These are phyloP conservation scores for Magnusiomyces ingens DNA, from an alignment of 1,139 yeast genomes.

Conservation along the genomic window DNA sequence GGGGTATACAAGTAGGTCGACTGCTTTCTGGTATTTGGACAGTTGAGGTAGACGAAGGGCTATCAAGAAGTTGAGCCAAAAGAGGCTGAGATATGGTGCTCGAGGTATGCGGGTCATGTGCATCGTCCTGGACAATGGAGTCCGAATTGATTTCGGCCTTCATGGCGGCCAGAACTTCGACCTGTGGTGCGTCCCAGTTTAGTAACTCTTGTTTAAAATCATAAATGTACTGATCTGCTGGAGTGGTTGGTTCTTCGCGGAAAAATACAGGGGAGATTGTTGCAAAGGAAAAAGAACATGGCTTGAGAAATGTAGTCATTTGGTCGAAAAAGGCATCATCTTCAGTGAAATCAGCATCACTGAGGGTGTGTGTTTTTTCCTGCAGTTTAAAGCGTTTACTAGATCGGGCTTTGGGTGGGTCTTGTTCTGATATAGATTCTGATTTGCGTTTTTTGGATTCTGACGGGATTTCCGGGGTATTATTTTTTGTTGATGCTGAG, in stretches of 20 bases:
- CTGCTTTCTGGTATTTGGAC: constrained; percentile 21
- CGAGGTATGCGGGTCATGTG: constrained; percentile 2
- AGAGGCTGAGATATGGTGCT: constrained; percentile 21
- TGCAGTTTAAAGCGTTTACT: constrained; percentile 28
- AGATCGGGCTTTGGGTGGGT: constrained; percentile 17
- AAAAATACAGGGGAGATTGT: constrained; percentile 21
- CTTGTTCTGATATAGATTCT: constrained; percentile 9
- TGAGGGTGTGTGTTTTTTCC: constrained; percentile 34
- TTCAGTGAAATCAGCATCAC: constrained; percentile 23
- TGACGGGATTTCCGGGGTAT: no score
- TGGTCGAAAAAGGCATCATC: constrained; percentile 30
- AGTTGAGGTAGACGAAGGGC: constrained; percentile 4
- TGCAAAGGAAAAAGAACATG: constrained; percentile 21
- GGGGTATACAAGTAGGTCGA: constrained; percentile 17
- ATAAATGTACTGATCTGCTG: constrained; percentile 24
- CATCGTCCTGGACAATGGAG: constrained; percentile 12
- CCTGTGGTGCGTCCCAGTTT: constrained; percentile 39
- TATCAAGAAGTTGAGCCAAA: constrained; percentile 38
- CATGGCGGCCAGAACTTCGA: constrained; percentile 22
- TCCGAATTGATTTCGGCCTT: constrained; percentile 17
- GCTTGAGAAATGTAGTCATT: constrained; percentile 23
- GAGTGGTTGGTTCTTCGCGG: constrained; percentile 1
- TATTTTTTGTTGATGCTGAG: neutral
- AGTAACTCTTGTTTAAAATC: constrained; percentile 38
- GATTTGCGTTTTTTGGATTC: constrained; percentile 9